Percentiles rank a stretch among this genome's conserved stretches.
Evolutionary conservation across 805 yeast genomes (phyloP).

Genomic region (Kuraishia piskuri): DNA sequence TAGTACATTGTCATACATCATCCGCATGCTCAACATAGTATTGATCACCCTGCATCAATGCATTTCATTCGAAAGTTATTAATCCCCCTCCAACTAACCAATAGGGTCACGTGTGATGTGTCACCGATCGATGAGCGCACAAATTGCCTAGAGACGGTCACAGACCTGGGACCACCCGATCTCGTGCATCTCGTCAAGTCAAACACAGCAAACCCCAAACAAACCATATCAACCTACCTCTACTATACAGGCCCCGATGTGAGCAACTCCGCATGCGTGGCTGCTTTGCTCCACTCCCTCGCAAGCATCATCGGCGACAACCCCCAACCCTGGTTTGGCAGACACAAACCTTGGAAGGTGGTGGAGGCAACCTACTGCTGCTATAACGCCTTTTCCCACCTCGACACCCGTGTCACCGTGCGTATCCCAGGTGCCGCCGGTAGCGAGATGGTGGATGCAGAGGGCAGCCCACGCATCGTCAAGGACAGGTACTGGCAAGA

Average conservation of each 20-base stretch:
- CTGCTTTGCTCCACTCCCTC: slow-evolving; percentile 62
- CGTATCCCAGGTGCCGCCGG: slow-evolving; percentile 71
- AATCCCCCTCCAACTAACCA: neutral
- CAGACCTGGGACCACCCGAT: slow-evolving; percentile 70
- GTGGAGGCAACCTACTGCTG: slow-evolving; percentile 63
- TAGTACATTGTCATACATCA: no score
- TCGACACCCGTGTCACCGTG: slow-evolving; percentile 65
- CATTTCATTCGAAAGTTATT: no score
- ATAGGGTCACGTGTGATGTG: slow-evolving; percentile 25
- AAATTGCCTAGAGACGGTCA: slow-evolving; percentile 45
- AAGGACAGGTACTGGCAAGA: slow-evolving; percentile 46
- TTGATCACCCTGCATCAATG: no score
- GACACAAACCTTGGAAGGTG: slow-evolving; percentile 59
- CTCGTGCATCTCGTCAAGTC: slow-evolving; percentile 40
- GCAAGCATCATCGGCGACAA: slow-evolving; percentile 54
- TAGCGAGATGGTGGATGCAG: slow-evolving; percentile 34
- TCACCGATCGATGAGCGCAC: slow-evolving; percentile 55
- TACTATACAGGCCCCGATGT: slow-evolving; percentile 73
- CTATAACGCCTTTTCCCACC: slow-evolving; percentile 50
- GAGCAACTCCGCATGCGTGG: slow-evolving; percentile 68
- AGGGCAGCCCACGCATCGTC: slow-evolving; percentile 48
- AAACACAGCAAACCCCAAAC: slow-evolving; percentile 29
- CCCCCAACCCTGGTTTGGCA: slow-evolving; percentile 78
- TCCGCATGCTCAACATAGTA: no score
- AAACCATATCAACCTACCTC: slow-evolving; percentile 59